Evolutionary conservation across 2,329 filamentous ascomycete species (phyloP), one percentile per base, ranked within the genome.

Genomic region (Colletotrichum agaves): DNA sequence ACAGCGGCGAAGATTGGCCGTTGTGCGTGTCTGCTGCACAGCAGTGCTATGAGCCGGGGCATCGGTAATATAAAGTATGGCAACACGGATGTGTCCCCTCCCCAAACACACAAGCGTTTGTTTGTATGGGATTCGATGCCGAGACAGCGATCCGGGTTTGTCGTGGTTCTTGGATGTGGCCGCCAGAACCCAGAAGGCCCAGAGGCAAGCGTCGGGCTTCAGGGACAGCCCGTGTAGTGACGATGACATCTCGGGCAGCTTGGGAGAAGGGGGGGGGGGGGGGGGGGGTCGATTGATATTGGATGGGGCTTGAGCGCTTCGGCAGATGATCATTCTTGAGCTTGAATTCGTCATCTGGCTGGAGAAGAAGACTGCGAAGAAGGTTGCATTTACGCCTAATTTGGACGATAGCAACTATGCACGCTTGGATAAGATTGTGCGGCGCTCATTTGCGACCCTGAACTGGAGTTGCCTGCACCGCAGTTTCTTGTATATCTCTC

Each of bases 241-340:
- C 33, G 41, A 61, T 33, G n/a, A 39, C 31, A 33, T 47, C 31
- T 46, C 31, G 27, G 19, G 19, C 31, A 43, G 52, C 7, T 31
- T n/a, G n/a, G n/a, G n/a, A n/a, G n/a, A n/a, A n/a, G n/a, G n/a
- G n/a, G n/a, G n/a, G n/a, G n/a, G n/a, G n/a, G n/a, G 21, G 53
- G 19, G 41, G 52, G 41, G 46, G 35, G 17, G 35, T 23, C 33
- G 21, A 47, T 62, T 13, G 60, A 23, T 39, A 46, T 15, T 13
- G 37, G 7, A 17, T 21, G 62, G 33, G 63, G 63, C 49, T 49
- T 62, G 63, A 50, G 63, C 49, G 49, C 33, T 49, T 63, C 59
- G 63, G 63, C 43, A 66, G 63, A 66, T 66, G 63, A 44, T 62
- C 58, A 39, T 37, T 41, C 37, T 35, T 43, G 62, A 57, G 63